Base-by-base conservation (phyloP, 345 rosid species). In the Mangifera indica region DNA sequence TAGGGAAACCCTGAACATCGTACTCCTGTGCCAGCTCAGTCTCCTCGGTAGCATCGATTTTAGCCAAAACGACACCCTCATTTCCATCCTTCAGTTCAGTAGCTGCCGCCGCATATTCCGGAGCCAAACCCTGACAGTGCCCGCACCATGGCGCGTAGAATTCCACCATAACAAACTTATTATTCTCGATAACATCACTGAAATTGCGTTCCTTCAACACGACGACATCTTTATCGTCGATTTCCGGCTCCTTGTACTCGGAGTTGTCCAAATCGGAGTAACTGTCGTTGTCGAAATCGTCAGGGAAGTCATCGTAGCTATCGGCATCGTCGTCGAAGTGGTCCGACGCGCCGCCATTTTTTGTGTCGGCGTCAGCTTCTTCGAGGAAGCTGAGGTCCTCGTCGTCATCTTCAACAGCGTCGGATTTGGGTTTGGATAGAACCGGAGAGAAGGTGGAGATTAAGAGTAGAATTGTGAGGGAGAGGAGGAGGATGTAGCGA, bases 91-190 rank as follows among this genome's bases (percentile, higher is more conserved):
- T 96, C 24, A 96, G 80, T 76, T 87, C 97, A 29, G 99, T 88
- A n/a, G 98, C 99, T 0, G 98, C 98, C 22, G 99, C 97, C 8
- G 98, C 97, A 18, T 93, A 96, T 73, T 96, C 99, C 14, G 99
- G 99, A 74, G 99, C 98, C 64, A 95, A 81, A 44, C 96, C 79
- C 79, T 95, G 96, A 74, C 99, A 95, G 65, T 95, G 98, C 2
- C 99, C 99, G 60, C 99, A 96, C 99, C 99, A 96, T 4, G 99
- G 96, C 11, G 99, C 98, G 81, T 96, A 96, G 81, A 96, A 96
- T 72, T 96, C 98, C 20, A 96, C 96, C 98, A 96, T 82, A n/a
- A 93, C 99, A 77, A 81, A 93, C 79, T 83, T 82, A 66, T 88
- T 83, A 4, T 83, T 87, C 82, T 81, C 84, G 17, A 91, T 72